Base-by-base conservation (phyloP, 129 eudicot species). In the Centaurea solstitialis region DNA sequence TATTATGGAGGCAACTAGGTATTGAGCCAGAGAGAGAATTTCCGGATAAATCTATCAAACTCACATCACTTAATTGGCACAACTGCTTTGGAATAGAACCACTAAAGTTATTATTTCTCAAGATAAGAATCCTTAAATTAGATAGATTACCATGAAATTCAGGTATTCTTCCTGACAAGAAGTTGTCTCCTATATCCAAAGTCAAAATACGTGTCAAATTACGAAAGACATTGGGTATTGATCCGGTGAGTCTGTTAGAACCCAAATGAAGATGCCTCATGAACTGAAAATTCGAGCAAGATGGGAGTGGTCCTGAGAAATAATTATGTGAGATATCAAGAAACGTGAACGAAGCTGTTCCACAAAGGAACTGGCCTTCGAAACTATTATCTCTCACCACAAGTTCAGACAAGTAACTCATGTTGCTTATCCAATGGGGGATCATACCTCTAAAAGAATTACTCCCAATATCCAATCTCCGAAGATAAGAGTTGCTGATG, bases 121-220 rank as follows among this genome's bases (percentile, higher is more conserved):
- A 38, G 0, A 76, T 65, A 3, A 82, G 72, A 50, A 76, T 26
- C 38, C 85, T 82, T 17, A 82, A 59, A 9, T 18, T 21, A 3
- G 28, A 9, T 17, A 68, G 72, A 20, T 33, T 11, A 9, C 72
- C 68, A 45, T 70, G 64, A 59, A 64, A 70, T 18, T 57, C 21
- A 13, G 81, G 77, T n/a, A 74, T 65, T 7, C 6, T 6, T 4
- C 78, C 86, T 0, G 73, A 70, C 15, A 82, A 35, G 20, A n/a
- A 37, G 57, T 82, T 82, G 28, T 69, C 65, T n/a, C 86, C 72
- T 4, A 82, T 9, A 61, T 82, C 86, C 57, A 82, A 11, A 20
- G 62, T 41, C 41, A 76, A 73, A 3, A 76, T 47, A n/a, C 74
- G 0, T 15, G 57, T 53, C 62, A 53, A 15, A 15, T 53, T 53